Evolutionary conservation across 176 grass and related monocot genomes (phyloP).

Genomic region (Ampelocalamus luodianensis): DNA sequence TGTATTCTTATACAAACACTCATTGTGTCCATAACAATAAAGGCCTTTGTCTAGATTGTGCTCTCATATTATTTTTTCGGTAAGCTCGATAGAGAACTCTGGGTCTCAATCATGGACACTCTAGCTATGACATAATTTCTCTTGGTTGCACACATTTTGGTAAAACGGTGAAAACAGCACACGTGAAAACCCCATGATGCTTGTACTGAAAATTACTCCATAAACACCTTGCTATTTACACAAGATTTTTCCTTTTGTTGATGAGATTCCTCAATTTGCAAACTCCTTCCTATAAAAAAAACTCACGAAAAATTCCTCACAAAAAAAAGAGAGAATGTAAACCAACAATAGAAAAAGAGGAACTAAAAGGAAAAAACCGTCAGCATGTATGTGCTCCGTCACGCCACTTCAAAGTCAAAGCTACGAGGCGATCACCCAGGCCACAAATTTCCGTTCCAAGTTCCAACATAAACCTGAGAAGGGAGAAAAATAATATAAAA

Average conservation of each 20-base stretch:
- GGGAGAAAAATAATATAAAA: background rate
- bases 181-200: background rate
- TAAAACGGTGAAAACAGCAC: background rate
- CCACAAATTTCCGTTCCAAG: slow-evolving; percentile 6
- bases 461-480: background rate
- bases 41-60: no score
- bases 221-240: background rate
- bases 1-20: no score
- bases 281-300: background rate
- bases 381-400: background rate
- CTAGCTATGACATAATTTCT: background rate
- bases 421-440: background rate
- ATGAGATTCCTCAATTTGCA: background rate
- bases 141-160: background rate
- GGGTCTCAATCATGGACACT: no score
- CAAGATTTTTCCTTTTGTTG: background rate
- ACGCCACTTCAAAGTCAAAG: background rate
- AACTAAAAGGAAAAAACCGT: no score
- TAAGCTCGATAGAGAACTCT: no score
- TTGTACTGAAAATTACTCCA: background rate
- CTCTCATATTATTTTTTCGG: no score
- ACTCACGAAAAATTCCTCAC: background rate
- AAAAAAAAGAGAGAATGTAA: background rate
- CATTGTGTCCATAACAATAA: no score
- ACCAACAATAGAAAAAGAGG: background rate